Conservation (phyloP, 2,329 filamentous ascomycete genomes). For the Akanthomyces dipterigenus region DNA sequence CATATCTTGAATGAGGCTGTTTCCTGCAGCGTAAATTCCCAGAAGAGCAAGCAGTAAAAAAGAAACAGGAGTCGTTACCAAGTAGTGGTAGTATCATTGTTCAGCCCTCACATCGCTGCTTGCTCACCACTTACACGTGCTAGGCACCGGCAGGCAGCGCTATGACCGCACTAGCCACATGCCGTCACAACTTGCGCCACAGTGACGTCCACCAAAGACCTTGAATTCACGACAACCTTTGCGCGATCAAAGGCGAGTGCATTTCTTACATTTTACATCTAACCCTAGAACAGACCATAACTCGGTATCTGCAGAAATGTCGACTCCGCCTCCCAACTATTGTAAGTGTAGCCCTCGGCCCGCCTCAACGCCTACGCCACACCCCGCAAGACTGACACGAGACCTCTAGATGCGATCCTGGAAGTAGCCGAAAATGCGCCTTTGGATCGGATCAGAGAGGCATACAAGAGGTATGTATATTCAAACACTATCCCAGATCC, state of each 20-base stretch:
- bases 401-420: constrained; percentile 55
- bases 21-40: too few species aligned
- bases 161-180: constrained; percentile 3
- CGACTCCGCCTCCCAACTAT: constrained; percentile 41
- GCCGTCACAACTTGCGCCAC: constrained; percentile 5
- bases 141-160: constrained; percentile 3
- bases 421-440: constrained; percentile 63
- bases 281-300: not conserved
- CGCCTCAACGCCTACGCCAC: not conserved
- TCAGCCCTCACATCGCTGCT: not conserved
- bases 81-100: not conserved
- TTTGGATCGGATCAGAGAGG: constrained; percentile 73
- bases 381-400: constrained; percentile 4
- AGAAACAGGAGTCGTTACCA: too few species aligned
- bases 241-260: not conserved
- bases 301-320: constrained; percentile 14
- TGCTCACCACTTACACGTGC: not conserved
- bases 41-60: too few species aligned
- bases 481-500: not conserved
- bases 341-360: constrained; percentile 31
- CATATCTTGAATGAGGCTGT: too few species aligned
- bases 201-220: constrained; percentile 6
- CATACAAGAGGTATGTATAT: constrained; percentile 66
- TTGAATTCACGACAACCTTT: not conserved
- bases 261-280: not conserved